These are phyloP conservation scores for Thinopyrum elongatum DNA, from an alignment of 176 grass and related monocot genomes.

Conservation along the genomic window DNA sequence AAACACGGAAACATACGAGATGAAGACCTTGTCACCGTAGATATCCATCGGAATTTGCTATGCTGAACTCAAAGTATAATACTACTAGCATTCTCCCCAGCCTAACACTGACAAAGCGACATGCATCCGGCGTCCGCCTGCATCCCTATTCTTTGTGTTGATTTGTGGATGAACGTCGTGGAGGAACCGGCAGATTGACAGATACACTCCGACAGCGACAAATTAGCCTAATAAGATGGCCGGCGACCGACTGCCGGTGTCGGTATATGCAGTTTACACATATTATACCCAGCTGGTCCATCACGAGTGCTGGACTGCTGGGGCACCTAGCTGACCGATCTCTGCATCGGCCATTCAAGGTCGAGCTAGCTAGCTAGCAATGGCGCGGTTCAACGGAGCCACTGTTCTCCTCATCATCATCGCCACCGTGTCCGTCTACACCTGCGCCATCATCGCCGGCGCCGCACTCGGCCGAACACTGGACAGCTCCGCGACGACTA, in stretches of 20 bases:
- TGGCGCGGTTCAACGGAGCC: background rate
- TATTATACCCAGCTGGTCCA: background rate
- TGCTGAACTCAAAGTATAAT: no score
- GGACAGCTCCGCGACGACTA: background rate
- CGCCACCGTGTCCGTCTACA: conserved; percentile 1
- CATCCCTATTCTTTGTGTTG: background rate
- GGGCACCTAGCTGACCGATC: background rate
- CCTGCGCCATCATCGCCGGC: conserved; percentile 23
- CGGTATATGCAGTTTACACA: background rate
- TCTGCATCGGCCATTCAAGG: background rate
- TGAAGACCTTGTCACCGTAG: background rate
- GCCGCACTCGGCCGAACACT: conserved; percentile 6
- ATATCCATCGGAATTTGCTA: background rate
- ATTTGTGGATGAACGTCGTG: background rate
- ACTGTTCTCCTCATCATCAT: conserved; percentile 22
- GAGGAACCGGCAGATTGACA: background rate
- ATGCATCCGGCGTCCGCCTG: background rate
- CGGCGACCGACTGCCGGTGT: background rate
- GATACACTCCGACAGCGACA: background rate
- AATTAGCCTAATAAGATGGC: background rate
- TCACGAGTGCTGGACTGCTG: background rate
- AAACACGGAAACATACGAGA: background rate
- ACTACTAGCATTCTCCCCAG: no score
- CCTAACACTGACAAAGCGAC: background rate
- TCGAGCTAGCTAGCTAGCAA: background rate